Percentiles rank a stretch among this genome's conserved stretches.
Evolutionary conservation across 495 filamentous ascomycete species (phyloP).

Genomic region (Immersiella caudata): DNA sequence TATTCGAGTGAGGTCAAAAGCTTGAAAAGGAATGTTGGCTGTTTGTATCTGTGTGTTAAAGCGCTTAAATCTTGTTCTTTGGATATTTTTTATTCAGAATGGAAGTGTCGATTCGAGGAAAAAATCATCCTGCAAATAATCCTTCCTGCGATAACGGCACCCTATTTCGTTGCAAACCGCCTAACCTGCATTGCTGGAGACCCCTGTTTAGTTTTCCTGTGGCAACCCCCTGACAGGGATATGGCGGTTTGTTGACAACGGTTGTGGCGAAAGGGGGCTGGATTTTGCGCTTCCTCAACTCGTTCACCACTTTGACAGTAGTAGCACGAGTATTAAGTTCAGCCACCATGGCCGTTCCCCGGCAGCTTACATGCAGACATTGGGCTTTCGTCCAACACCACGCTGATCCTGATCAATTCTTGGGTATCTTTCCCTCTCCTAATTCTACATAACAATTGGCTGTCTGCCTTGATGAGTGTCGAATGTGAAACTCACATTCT

Average conservation of each 20-base stretch:
- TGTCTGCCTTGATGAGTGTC: not conserved
- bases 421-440: slow-evolving; percentile 8
- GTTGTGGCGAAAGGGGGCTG: not conserved
- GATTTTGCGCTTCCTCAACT: too few relatives aligned
- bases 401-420: not conserved
- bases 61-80: not conserved
- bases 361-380: too few relatives aligned
- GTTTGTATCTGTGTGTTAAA: not conserved
- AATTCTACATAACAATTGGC: not conserved
- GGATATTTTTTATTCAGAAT: not conserved
- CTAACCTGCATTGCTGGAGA: not conserved
- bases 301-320: too few relatives aligned
- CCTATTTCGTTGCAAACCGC: not conserved
- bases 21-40: slow-evolving; percentile 2
- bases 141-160: not conserved
- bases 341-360: too few relatives aligned
- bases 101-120: not conserved
- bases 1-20: not conserved
- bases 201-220: not conserved
- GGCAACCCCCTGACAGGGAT: not conserved
- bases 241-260: not conserved
- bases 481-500: not conserved
- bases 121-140: not conserved
- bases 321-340: too few relatives aligned
- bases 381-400: too few relatives aligned